Conservation (phyloP, 2,329 filamentous ascomycete genomes). For the Aspergillus fijiensis region DNA sequence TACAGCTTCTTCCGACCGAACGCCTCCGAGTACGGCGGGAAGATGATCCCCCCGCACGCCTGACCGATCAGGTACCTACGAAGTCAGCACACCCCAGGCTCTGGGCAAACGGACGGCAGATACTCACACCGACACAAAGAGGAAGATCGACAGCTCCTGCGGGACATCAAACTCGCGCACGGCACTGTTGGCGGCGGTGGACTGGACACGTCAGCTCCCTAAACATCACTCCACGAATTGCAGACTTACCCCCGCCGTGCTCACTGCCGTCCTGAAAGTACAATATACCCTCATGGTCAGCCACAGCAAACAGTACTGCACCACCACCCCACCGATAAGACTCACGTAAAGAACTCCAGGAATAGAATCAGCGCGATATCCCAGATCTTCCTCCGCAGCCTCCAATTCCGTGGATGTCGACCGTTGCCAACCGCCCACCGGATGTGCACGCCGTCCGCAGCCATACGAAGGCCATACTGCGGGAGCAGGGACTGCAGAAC, state of each 20-base stretch:
- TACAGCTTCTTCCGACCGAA: conserved; percentile 42
- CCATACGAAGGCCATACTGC: conserved; percentile 29
- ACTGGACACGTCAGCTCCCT: conserved; percentile 19
- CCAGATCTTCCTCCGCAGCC: conserved; percentile 27
- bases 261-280: conserved; percentile 34
- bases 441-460: conserved; percentile 31
- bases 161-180: conserved; percentile 27
- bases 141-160: conserved; percentile 30
- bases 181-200: conserved; percentile 30
- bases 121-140: conserved; percentile 27
- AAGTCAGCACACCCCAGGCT: neutral
- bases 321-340: neutral
- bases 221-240: no score
- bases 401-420: conserved; percentile 36
- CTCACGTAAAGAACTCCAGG: conserved; percentile 37
- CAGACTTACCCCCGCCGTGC: conserved; percentile 35
- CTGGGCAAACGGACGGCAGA: neutral
- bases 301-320: neutral
- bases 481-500: conserved; percentile 21
- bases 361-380: conserved; percentile 29
- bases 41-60: conserved; percentile 33
- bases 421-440: conserved; percentile 32
- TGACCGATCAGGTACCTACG: conserved; percentile 38
- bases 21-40: conserved; percentile 40
- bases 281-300: neutral